Percentiles rank a stretch among this genome's conserved stretches.
Evolutionary conservation across 208 protist genomes (phyloP).

Genomic region (Crithidia thermophila): DNA sequence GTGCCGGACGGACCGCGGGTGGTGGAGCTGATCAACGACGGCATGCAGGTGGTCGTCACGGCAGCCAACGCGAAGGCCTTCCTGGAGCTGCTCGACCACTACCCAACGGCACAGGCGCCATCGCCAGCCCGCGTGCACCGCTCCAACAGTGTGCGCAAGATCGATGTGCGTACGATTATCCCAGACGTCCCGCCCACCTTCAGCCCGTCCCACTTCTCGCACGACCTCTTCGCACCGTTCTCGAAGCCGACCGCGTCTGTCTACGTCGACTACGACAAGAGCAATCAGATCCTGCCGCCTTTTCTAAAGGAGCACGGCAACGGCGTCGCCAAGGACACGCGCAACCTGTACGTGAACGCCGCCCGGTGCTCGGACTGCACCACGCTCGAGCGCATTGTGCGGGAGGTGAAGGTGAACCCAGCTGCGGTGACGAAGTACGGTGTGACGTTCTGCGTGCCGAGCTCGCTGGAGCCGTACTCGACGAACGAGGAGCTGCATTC

Average conservation of each 20-base stretch:
- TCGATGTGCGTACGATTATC: conserved; percentile 45
- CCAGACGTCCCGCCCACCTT: conserved; percentile 58
- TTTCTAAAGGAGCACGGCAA: conserved; percentile 47
- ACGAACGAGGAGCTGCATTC: conserved; percentile 36
- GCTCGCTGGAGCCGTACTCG: conserved; percentile 36
- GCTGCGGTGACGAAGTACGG: conserved; percentile 53
- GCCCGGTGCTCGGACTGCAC: conserved; percentile 44
- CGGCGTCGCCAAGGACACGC: conserved; percentile 15
- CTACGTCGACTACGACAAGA: conserved; percentile 76
- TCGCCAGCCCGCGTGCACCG: conserved; percentile 48
- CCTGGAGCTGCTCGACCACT: conserved; percentile 60
- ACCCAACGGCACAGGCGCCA: conserved; percentile 6
- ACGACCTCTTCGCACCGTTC: conserved; percentile 77
- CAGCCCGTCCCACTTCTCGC: conserved; percentile 77
- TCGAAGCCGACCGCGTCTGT: conserved; percentile 52
- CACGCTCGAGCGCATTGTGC: conserved; percentile 50
- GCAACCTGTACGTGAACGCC: conserved; percentile 40
- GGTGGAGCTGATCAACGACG: conserved; percentile 72
- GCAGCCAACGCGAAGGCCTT: conserved; percentile 71
- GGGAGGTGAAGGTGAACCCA: conserved; percentile 42
- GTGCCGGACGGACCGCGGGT: conserved; percentile 58
- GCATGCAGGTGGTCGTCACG: conserved; percentile 71
- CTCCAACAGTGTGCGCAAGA: conserved; percentile 62
- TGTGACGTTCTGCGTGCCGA: conserved; percentile 72
- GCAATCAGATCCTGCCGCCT: conserved; percentile 59